These are phyloP conservation scores for Monosporozyma aquatica DNA, from an alignment of 805 yeast species.

Conservation along the genomic window DNA sequence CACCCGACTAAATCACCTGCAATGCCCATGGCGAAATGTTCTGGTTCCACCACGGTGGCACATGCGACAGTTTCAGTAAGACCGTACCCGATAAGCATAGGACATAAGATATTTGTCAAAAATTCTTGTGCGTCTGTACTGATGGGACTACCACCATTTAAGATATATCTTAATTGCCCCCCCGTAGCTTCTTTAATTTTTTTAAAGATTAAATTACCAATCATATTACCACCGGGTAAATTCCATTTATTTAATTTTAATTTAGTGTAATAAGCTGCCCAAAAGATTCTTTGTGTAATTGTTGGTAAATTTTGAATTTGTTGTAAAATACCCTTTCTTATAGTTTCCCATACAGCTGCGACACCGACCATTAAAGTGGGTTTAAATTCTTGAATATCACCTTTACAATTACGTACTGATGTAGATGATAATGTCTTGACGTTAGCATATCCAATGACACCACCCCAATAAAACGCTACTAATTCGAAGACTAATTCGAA, in stretches of 20 bases:
- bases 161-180: conserved; percentile 60
- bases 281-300: conserved; percentile 69
- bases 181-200: conserved; percentile 93
- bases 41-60: conserved; percentile 58
- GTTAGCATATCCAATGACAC: conserved; percentile 76
- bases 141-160: conserved; percentile 92
- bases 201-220: conserved; percentile 71
- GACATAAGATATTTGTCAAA: conserved; percentile 65
- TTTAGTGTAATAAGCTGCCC: conserved; percentile 81
- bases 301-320: conserved; percentile 63
- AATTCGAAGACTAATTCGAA: conserved; percentile 88
- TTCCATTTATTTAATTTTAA: conserved; percentile 48
- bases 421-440: conserved; percentile 83
- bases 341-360: conserved; percentile 96
- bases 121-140: conserved; percentile 79
- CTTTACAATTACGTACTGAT: conserved; percentile 74
- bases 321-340: conserved; percentile 80
- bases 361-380: conserved; percentile 98
- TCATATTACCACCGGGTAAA: conserved; percentile 57
- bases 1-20: conserved; percentile 80
- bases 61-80: conserved; percentile 94
- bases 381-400: conserved; percentile 78
- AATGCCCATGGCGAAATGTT: conserved; percentile 59
- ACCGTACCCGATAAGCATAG: conserved; percentile 92
- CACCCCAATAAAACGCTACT: conserved; percentile 78